Evolutionary conservation across 2,329 filamentous ascomycete genomes (phyloP).

Genomic region (Diaporthe longicolla): DNA sequence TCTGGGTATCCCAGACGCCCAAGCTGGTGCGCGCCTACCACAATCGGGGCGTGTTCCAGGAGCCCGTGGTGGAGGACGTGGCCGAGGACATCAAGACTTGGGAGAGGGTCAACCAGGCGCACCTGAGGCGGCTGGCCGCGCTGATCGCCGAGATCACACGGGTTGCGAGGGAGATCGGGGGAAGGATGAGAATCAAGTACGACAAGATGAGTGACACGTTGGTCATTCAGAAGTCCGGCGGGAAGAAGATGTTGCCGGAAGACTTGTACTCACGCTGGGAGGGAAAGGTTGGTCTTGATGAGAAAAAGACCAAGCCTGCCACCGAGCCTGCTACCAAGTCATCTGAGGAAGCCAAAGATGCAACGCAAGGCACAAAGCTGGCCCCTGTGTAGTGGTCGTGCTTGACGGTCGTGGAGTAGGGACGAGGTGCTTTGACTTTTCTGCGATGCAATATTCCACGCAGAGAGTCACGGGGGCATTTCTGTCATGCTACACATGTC

Average conservation of each 20-base stretch:
- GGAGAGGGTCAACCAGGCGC: conserved; percentile 52
- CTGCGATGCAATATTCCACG: too few species aligned
- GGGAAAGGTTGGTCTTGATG: background rate
- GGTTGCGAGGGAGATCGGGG: background rate
- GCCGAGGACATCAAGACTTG: conserved; percentile 50
- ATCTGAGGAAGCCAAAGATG: background rate
- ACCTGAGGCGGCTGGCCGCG: conserved; percentile 50
- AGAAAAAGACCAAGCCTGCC: background rate
- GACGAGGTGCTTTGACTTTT: background rate
- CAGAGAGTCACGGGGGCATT: too few species aligned
- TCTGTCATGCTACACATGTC: too few species aligned
- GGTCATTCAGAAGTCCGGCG: background rate
- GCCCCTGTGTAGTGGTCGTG: background rate
- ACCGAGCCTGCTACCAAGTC: background rate
- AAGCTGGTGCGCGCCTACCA: conserved; percentile 63
- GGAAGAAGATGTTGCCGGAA: background rate
- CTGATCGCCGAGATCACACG: background rate
- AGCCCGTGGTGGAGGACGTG: conserved; percentile 55
- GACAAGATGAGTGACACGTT: background rate
- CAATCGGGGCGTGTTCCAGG: conserved; percentile 52
- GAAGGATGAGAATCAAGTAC: background rate
- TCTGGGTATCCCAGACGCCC: conserved; percentile 63
- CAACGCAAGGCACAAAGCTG: background rate
- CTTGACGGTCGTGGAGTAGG: background rate
- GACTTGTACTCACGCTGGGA: background rate